Conservation (phyloP, 169 alveolate species). For the Miamiensis avidus region DNA sequence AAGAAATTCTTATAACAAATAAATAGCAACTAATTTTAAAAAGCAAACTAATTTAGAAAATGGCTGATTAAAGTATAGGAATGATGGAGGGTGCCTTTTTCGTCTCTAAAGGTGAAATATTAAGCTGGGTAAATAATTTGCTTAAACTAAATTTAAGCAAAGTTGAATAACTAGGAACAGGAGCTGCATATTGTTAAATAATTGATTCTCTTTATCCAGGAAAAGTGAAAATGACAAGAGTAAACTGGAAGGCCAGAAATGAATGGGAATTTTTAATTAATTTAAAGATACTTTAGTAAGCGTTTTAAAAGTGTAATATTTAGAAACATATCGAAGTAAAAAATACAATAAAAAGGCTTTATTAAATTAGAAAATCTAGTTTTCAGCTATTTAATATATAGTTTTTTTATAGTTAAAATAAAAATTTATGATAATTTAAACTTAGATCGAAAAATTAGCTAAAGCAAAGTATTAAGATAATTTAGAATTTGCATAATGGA, state of each 20-base stretch:
- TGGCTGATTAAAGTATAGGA: conserved; percentile 52
- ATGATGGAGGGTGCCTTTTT: conserved; percentile 91
- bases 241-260: conserved; percentile 62
- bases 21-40: not conserved
- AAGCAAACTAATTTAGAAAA: not conserved
- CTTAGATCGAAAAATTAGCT: conserved; percentile 25
- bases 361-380: too few relatives aligned
- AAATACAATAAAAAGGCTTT: not conserved
- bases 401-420: not conserved
- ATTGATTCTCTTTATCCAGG: conserved; percentile 58
- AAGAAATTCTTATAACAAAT: too few relatives aligned
- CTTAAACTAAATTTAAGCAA: conserved; percentile 42
- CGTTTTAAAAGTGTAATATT: conserved; percentile 46
- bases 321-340: conserved; percentile 52
- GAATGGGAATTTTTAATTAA: conserved; percentile 58
- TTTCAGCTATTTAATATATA: not conserved
- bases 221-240: conserved; percentile 47
- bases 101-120: conserved; percentile 88
- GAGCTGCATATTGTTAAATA: conserved; percentile 55
- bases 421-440: not conserved
- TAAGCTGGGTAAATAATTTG: conserved; percentile 89
- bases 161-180: conserved; percentile 53
- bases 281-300: conserved; percentile 50
- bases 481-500: conserved; percentile 27
- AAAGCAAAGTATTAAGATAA: conserved; percentile 23